Evolutionary conservation across 768 basidiomycete species (phyloP).

Genomic region (Exidia glandulosa): DNA sequence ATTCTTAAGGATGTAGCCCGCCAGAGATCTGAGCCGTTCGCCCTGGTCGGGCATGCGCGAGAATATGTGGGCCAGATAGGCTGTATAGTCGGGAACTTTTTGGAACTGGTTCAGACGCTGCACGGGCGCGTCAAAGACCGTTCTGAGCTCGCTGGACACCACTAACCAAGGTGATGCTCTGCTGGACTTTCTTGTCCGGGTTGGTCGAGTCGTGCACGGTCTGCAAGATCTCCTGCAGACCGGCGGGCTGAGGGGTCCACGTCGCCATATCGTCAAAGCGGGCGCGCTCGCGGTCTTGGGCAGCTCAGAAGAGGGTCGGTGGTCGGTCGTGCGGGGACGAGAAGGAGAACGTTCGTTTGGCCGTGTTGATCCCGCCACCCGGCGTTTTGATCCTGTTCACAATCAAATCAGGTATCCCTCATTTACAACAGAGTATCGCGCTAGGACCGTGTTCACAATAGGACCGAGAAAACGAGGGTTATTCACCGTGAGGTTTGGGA

Average conservation of each 20-base stretch:
- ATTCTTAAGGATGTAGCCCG: conserved; percentile 95
- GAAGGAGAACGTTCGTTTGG: too few relatives aligned
- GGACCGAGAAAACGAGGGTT: too few relatives aligned
- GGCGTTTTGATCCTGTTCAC: too few relatives aligned
- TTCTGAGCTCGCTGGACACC: conserved; percentile 9
- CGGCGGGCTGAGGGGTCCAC: conserved; percentile 79
- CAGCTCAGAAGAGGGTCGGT: background rate
- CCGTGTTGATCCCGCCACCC: too few relatives aligned
- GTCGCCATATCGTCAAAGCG: conserved; percentile 29
- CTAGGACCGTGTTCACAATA: too few relatives aligned
- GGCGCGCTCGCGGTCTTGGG: background rate
- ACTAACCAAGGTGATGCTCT: conserved; percentile 67
- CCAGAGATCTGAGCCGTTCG: conserved; percentile 89
- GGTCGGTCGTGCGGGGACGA: background rate
- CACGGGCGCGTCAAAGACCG: conserved; percentile 8
- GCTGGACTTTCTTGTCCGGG: conserved; percentile 58
- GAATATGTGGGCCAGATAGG: conserved; percentile 92
- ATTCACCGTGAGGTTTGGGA: too few relatives aligned
- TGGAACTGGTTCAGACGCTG: conserved; percentile 85
- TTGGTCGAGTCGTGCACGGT: conserved; percentile 88
- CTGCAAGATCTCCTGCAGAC: conserved; percentile 82
- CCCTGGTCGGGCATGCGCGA: conserved; percentile 71
- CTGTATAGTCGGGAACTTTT: conserved; percentile 85
- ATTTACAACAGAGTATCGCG: too few relatives aligned
- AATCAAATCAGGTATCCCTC: too few relatives aligned